Evolutionary conservation across 495 filamentous ascomycete species (phyloP).

Genomic region (Trichocladium uniseriatum): DNA sequence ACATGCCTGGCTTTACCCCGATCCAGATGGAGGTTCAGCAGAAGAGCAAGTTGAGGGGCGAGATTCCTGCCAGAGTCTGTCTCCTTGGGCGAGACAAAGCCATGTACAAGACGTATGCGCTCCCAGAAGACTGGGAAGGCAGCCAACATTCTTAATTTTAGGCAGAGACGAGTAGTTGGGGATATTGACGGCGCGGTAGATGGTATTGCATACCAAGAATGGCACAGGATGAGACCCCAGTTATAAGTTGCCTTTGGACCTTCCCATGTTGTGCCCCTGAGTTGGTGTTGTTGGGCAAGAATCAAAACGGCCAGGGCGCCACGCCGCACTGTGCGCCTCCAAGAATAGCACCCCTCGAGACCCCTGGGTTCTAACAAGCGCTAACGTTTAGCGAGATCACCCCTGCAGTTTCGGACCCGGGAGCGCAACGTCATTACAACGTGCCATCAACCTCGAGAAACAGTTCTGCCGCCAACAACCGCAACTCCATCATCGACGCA

Average conservation of each 20-base stretch:
- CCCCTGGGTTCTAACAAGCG: neutral
- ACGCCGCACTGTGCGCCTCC: constrained; percentile 3
- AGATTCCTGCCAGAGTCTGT: constrained; percentile 35
- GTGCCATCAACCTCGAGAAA: too few relatives aligned
- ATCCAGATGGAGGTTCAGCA: constrained; percentile 39
- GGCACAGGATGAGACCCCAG: too few relatives aligned
- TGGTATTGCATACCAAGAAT: too few relatives aligned
- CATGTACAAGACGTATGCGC: constrained; percentile 34
- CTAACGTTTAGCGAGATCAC: too few relatives aligned
- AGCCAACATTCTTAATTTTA: neutral
- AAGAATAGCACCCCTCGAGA: neutral
- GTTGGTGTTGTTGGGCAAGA: neutral
- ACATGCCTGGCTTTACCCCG: constrained; percentile 31
- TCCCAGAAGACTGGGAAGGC: constrained; percentile 21
- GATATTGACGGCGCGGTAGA: too few relatives aligned
- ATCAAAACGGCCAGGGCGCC: neutral
- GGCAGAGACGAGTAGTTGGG: neutral
- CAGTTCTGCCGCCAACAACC: too few relatives aligned
- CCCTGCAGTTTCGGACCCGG: too few relatives aligned
- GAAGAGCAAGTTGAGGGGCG: constrained; percentile 26
- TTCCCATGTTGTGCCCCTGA: too few relatives aligned
- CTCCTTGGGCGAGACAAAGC: constrained; percentile 36
- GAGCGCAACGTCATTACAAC: too few relatives aligned
- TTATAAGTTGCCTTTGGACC: too few relatives aligned
- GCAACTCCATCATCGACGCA: too few relatives aligned